Base-by-base conservation (phyloP, 148 eudicot genomes). In the Drosera capensis region DNA sequence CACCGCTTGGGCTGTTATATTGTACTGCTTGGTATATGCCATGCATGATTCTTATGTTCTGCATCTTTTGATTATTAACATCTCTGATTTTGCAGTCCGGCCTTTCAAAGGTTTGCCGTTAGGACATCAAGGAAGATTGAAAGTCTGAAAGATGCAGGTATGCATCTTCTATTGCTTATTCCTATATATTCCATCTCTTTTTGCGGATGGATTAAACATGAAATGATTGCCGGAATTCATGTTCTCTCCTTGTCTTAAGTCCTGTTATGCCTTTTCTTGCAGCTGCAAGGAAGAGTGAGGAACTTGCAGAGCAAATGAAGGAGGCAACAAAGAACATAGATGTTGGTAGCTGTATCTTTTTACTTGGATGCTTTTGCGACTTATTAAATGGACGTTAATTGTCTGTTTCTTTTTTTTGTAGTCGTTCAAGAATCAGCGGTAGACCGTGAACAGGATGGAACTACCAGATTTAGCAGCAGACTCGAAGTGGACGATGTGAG, bases 41-140 rank as follows among this genome's bases (percentile, higher is more conserved):
- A 11, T 14, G 19, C 3, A 4, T 25, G 16, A 23, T 20, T 13
- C 11, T 25, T 40, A 14, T 11, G 12, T 13, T n/a, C 0, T 14
- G 15, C 15, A 48, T n/a, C n/a, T n/a, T n/a, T n/a, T n/a, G n/a
- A n/a, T n/a, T n/a, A n/a, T n/a, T 48, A 40, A 46, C 0, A 20
- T 31, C 26, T 17, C 41, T 54, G 24, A 14, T 30, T 20, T 54
- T 46, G 26, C 71, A 86, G 92, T 57, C 95, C 58, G 39, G 58
- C 74, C 2, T 86, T 86, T 64, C 95, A 86, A 46, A 65, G 83
- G 44, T 86, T 86, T 58, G 86, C 95, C 0, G 95, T 86, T 51
- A 75, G 80, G 61, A 75, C 92, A 30, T 72, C 82, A 36, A 78
- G 57, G 58, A 72, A 34, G 58, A 49, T 86, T 3, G 72, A 86